phyloP scores from a whole-genome alignment of 2,329 filamentous ascomycete species.

The Paecilomyces variotii region DNA sequence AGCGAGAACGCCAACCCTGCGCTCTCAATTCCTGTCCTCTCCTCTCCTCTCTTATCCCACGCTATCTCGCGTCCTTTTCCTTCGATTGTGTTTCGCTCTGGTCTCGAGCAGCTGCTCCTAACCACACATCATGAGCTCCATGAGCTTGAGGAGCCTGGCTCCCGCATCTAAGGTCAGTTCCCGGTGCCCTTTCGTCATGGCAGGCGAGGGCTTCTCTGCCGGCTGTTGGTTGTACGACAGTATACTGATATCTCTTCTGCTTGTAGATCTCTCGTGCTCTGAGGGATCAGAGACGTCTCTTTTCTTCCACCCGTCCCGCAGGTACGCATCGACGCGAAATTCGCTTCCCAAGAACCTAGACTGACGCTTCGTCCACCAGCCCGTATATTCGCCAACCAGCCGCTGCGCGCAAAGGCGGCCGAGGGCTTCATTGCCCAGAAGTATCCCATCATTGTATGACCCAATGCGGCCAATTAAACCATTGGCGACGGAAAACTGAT shows the following conservation, averaged over 20 bases:
- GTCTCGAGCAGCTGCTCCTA: conserved; percentile 6
- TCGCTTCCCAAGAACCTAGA: conserved; percentile 1
- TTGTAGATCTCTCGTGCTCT: conserved; percentile 55
- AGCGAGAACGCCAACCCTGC: conserved; percentile 2
- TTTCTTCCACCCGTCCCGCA: conserved; percentile 77
- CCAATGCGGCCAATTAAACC: background rate
- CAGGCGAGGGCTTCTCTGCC: conserved; percentile 7
- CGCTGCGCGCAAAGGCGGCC: conserved; percentile 87
- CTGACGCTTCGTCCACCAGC: conserved; percentile 42
- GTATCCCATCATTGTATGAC: conserved; percentile 84
- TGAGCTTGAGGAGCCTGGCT: conserved; percentile 43
- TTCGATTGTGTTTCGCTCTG: conserved; percentile 13
- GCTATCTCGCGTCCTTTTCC: conserved; percentile 10
- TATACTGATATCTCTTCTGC: conserved; percentile 16
- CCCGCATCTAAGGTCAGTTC: conserved; percentile 40
- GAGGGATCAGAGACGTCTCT: conserved; percentile 62
- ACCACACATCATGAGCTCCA: conserved; percentile 41
- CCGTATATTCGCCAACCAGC: conserved; percentile 76
- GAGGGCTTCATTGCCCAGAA: conserved; percentile 78
- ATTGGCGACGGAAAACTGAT: conserved; percentile 10
- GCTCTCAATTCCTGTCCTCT: conserved; percentile 13
- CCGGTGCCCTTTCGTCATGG: conserved; percentile 13
- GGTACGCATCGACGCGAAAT: conserved; percentile 46
- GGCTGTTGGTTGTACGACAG: conserved; percentile 6
- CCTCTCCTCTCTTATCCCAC: conserved; percentile 13